Conservation (phyloP, 2,329 filamentous ascomycete genomes). For the Onygena corvina region DNA sequence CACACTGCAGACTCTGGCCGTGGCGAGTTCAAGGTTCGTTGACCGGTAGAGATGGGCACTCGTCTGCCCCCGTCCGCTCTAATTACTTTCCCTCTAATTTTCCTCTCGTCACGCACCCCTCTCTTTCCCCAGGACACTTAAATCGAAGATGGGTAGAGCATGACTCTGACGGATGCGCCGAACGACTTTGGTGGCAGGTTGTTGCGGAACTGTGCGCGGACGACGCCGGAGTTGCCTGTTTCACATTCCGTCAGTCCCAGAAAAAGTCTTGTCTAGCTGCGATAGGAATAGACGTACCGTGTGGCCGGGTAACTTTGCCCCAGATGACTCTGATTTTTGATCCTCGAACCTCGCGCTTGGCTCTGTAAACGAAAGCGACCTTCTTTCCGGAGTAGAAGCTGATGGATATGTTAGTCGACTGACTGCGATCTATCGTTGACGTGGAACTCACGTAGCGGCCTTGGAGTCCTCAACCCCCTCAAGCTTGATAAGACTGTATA, state of each 20-base stretch:
- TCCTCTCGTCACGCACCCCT: neutral
- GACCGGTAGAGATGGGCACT: too few species aligned
- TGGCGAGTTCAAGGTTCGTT: too few species aligned
- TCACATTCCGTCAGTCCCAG: neutral
- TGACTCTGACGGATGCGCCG: conserved; percentile 89
- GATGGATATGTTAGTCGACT: conserved; percentile 12
- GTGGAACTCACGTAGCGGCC: conserved; percentile 58
- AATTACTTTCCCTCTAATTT: neutral
- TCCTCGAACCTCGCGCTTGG: conserved; percentile 84
- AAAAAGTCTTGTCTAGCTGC: neutral
- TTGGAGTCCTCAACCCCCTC: conserved; percentile 89
- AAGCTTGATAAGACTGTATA: conserved; percentile 76
- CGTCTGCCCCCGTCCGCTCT: too few species aligned
- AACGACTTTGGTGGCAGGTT: conserved; percentile 96
- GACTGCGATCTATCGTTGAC: conserved; percentile 25
- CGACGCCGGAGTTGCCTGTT: conserved; percentile 89
- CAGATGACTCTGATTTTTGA: conserved; percentile 99
- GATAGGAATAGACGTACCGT: conserved; percentile 51
- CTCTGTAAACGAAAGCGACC: conserved; percentile 97
- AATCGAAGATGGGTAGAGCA: conserved; percentile 97
- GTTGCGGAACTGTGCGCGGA: conserved; percentile 91
- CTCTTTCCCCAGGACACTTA: conserved; percentile 40
- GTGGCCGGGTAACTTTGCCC: conserved; percentile 93
- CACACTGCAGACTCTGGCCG: too few species aligned
- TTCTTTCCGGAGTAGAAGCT: conserved; percentile 97